A percentile compares a stretch with the other conserved stretches of the same genome.
These are phyloP conservation scores for Smallanthus sonchifolius DNA, from an alignment of 129 eudicot genomes.

Conservation along the genomic window DNA sequence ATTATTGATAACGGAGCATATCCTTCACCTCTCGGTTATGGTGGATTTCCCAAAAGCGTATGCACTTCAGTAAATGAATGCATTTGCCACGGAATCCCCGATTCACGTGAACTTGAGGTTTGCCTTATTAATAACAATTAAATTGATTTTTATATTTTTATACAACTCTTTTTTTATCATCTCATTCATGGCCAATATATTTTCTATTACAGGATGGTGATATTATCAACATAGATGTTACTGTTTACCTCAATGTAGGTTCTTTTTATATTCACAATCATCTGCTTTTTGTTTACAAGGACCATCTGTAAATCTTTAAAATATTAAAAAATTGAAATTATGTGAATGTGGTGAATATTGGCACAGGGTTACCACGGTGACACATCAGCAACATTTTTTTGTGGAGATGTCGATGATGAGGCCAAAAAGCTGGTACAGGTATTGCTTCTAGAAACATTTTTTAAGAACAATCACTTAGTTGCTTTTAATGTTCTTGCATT, in stretches of 20 bases:
- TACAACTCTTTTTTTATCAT: background rate
- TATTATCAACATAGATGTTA: conserved; percentile 83
- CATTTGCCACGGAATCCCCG: conserved; percentile 98
- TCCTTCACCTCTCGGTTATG: conserved; percentile 97
- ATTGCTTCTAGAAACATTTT: background rate
- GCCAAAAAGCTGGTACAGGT: conserved; percentile 87
- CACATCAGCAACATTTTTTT: conserved; percentile 84
- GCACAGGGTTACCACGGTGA: conserved; percentile 97
- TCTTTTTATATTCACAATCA: background rate
- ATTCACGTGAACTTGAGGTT: conserved; percentile 94
- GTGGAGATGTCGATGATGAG: conserved; percentile 74
- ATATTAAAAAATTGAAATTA: background rate
- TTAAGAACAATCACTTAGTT: background rate
- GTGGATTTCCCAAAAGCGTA: conserved; percentile 96
- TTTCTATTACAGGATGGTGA: conserved; percentile 80
- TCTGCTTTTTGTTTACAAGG: conserved; percentile 5
- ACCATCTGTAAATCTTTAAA: background rate
- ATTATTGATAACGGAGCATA: conserved; percentile 89
- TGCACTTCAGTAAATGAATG: conserved; percentile 95
- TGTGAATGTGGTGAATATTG: conserved; percentile 2
- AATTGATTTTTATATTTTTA: background rate
- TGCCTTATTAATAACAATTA: background rate
- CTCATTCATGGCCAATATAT: background rate
- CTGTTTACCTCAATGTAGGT: conserved; percentile 91
- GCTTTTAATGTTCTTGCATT: background rate